A percentile compares a stretch with the other conserved stretches of the same genome.
These are phyloP conservation scores for Pinus tabuliformis DNA, from an alignment of 75 land plant genomes.

Conservation along the genomic window DNA sequence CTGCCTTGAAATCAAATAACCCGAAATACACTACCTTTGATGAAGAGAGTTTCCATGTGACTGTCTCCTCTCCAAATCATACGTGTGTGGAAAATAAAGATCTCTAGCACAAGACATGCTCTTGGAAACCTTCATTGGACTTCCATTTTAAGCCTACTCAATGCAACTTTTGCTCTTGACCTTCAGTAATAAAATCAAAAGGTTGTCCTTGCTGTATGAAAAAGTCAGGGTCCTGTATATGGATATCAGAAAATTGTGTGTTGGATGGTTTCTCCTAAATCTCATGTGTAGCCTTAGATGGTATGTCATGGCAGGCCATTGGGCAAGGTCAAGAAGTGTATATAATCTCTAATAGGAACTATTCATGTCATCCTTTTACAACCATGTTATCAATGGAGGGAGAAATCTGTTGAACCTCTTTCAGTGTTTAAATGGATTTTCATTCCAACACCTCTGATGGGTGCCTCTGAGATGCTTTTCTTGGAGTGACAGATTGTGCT, in stretches of 20 bases:
- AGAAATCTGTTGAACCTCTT: too few species aligned
- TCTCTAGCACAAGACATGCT: not conserved
- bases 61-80: too few species aligned
- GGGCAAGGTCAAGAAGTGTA: slow-evolving; percentile 2
- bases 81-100: too few species aligned
- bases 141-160: not conserved
- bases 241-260: slow-evolving; percentile 1
- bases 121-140: not conserved
- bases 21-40: too few species aligned
- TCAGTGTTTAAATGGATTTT: too few species aligned
- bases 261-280: slow-evolving; percentile 1
- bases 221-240: not conserved
- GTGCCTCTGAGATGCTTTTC: too few species aligned
- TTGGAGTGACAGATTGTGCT: too few species aligned
- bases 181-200: slow-evolving; percentile 2
- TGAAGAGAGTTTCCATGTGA: too few species aligned
- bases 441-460: too few species aligned
- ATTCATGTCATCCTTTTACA: not conserved
- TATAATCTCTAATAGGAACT: not conserved
- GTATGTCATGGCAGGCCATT: not conserved
- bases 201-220: slow-evolving; percentile 5
- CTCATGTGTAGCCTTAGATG: not conserved
- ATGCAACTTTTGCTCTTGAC: not conserved
- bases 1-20: too few species aligned
- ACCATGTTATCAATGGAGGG: too few species aligned